Evolutionary conservation across 2,329 filamentous ascomycete species (phyloP).

Genomic region (Bipolaris oryzae): DNA sequence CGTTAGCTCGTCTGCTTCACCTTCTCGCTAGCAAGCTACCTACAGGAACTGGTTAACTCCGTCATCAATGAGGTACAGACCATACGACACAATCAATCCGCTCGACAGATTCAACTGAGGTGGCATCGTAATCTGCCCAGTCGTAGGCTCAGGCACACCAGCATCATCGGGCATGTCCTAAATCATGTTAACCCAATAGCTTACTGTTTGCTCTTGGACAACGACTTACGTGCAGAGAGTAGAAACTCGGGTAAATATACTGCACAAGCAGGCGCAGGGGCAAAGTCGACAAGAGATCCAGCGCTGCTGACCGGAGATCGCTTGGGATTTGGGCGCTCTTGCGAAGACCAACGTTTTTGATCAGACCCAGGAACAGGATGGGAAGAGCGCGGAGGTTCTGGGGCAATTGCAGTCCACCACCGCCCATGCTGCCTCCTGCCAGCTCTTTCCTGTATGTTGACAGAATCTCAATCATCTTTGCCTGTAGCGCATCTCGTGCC

Average conservation of each 20-base stretch:
- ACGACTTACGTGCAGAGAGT: constrained; percentile 38
- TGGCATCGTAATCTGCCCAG: constrained; percentile 87
- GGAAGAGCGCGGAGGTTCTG: constrained; percentile 88
- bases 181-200: constrained; percentile 63
- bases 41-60: constrained; percentile 91
- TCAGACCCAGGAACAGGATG: constrained; percentile 88
- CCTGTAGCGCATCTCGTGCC: constrained; percentile 86
- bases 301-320: constrained; percentile 88
- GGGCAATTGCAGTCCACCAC: constrained; percentile 88
- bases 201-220: neutral
- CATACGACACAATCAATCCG: constrained; percentile 84
- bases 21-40: neutral
- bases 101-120: constrained; percentile 85
- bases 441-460: constrained; percentile 97
- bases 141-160: constrained; percentile 81
- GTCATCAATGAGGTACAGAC: constrained; percentile 94
- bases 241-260: constrained; percentile 69
- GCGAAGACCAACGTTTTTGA: constrained; percentile 76
- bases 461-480: constrained; percentile 89
- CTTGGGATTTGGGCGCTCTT: constrained; percentile 49
- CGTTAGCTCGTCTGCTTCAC: constrained; percentile 5
- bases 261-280: constrained; percentile 89
- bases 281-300: constrained; percentile 92
- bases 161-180: constrained; percentile 97
- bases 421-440: constrained; percentile 92